phyloP scores from a whole-genome alignment of 148 eudicot genomes.

The Vaccinium macrocarpon region DNA sequence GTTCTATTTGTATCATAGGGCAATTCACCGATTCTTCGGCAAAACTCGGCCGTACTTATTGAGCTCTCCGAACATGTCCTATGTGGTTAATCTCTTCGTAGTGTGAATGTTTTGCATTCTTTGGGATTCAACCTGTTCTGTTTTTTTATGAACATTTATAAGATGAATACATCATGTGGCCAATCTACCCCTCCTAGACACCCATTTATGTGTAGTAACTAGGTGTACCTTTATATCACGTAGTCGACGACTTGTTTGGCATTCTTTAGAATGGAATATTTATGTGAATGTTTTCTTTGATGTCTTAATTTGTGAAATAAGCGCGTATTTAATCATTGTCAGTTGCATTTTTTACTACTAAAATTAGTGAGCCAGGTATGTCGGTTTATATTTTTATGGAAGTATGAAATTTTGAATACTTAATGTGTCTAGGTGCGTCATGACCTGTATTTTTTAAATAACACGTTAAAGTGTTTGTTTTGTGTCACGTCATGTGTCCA shows the following conservation, averaged over 20 bases:
- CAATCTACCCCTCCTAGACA: not conserved
- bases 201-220: not conserved
- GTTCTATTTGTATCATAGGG: not conserved
- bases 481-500: slow-evolving; percentile 1
- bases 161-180: not conserved
- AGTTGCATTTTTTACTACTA: not conserved
- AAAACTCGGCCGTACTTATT: not conserved
- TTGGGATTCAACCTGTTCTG: not conserved
- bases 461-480: not conserved
- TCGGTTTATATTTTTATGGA: not conserved
- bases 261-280: not conserved
- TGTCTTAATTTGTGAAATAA: not conserved
- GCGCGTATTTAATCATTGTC: not conserved
- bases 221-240: not conserved
- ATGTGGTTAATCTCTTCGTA: not conserved
- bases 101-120: not conserved
- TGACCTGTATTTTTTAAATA: not conserved
- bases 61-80: not conserved
- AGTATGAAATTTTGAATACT: not conserved
- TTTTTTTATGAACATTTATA: not conserved
- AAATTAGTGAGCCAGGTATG: not conserved
- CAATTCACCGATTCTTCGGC: not conserved
- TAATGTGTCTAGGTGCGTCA: not conserved
- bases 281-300: not conserved
- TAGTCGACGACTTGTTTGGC: not conserved